A percentile compares a stretch with the other conserved stretches of the same genome.
These are phyloP conservation scores for Dictyostelium intermedium DNA, from an alignment of 78 protist genomes.

Conservation along the genomic window DNA sequence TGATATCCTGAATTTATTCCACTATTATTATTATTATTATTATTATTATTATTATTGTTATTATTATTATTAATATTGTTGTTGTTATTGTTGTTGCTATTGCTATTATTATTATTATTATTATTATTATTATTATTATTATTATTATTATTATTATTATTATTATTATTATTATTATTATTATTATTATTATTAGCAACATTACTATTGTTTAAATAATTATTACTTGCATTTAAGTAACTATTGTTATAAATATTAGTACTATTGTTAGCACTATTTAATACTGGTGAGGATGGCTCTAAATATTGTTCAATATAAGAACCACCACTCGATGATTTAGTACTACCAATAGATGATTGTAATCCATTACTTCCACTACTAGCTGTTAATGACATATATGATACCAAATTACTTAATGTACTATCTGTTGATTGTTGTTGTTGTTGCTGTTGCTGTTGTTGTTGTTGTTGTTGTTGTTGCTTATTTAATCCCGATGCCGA, in stretches of 20 bases:
- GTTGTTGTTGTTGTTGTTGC: neutral
- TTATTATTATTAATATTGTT: neutral
- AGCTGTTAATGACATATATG: neutral
- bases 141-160: too few relatives aligned
- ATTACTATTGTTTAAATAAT: too few relatives aligned
- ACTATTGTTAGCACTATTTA: neutral
- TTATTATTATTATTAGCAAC: neutral
- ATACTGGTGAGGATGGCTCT: neutral
- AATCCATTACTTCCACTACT: neutral
- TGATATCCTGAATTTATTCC: neutral
- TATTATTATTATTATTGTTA: neutral
- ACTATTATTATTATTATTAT: neutral
- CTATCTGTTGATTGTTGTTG: neutral
- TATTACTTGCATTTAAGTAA: neutral
- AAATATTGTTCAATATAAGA: conserved; percentile 14
- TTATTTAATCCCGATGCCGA: neutral
- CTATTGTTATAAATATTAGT: neutral
- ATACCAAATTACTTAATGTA: neutral
- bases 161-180: too few relatives aligned
- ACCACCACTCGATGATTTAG: neutral
- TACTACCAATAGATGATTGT: neutral
- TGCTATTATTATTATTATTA: neutral
- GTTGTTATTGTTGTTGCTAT: neutral
- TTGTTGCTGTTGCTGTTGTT: neutral
- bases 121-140: neutral